Evolutionary conservation across 495 filamentous ascomycete species (phyloP).

Genomic region (Glarea lozoyensis): DNA sequence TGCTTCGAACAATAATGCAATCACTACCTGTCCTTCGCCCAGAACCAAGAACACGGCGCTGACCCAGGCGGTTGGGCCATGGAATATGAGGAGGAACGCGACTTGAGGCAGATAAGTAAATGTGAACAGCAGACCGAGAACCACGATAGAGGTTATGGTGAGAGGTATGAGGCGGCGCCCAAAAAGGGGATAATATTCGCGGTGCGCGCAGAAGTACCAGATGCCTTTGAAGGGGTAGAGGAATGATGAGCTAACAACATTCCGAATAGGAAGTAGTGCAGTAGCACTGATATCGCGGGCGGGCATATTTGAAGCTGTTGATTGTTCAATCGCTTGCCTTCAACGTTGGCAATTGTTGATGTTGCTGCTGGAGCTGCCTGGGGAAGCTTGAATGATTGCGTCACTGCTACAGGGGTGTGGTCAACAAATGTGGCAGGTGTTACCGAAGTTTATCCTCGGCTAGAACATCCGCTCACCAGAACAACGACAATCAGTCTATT

Average conservation of each 20-base stretch:
- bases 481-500: not conserved
- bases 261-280: slow-evolving; percentile 11
- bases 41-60: slow-evolving; percentile 72
- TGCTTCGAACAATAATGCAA: slow-evolving; percentile 67
- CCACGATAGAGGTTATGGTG: slow-evolving; percentile 59
- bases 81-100: slow-evolving; percentile 71
- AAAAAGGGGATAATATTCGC: slow-evolving; percentile 58
- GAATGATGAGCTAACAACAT: slow-evolving; percentile 15
- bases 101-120: slow-evolving; percentile 86
- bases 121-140: slow-evolving; percentile 68
- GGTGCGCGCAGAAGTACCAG: slow-evolving; percentile 51
- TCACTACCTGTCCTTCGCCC: slow-evolving; percentile 71
- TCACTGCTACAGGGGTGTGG: not conserved
- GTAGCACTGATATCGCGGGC: not conserved
- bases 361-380: too few relatives aligned
- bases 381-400: not conserved
- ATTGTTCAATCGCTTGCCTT: not conserved
- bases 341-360: too few relatives aligned
- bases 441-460: not conserved
- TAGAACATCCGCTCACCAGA: too few relatives aligned
- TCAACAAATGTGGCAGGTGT: not conserved
- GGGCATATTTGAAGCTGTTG: slow-evolving; percentile 2
- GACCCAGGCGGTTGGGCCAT: slow-evolving; percentile 70
- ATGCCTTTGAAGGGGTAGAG: slow-evolving; percentile 22
- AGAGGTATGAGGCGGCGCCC: slow-evolving; percentile 59